phyloP scores from a whole-genome alignment of 2,329 filamentous ascomycete genomes.

The Juglanconis juglandina region DNA sequence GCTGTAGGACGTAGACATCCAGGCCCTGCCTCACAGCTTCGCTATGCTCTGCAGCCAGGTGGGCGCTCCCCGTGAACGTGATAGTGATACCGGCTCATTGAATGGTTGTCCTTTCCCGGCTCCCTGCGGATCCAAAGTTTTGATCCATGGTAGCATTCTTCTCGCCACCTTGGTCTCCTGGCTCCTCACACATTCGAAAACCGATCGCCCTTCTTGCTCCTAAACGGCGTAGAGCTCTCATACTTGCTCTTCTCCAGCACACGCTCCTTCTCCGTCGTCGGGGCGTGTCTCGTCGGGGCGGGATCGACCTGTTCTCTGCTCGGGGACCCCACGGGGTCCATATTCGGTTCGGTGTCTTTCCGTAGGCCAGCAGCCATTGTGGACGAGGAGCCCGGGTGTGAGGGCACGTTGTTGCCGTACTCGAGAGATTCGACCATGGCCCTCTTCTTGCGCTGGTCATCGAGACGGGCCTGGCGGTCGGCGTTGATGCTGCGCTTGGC shows the following conservation, averaged over 20 bases:
- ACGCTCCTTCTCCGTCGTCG: slow-evolving; percentile 64
- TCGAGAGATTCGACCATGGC: slow-evolving; percentile 55
- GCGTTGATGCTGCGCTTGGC: slow-evolving; percentile 93
- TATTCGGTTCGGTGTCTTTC: slow-evolving; percentile 48
- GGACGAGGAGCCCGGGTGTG: slow-evolving; percentile 30
- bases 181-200: slow-evolving; percentile 55
- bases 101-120: background rate
- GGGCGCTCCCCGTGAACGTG: background rate
- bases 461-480: slow-evolving; percentile 71
- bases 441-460: slow-evolving; percentile 64
- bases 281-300: slow-evolving; percentile 80
- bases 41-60: background rate
- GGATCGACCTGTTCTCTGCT: slow-evolving; percentile 75
- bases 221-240: slow-evolving; percentile 73
- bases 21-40: background rate
- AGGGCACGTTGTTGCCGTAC: slow-evolving; percentile 38
- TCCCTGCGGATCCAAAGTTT: background rate
- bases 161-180: background rate
- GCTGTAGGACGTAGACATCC: background rate
- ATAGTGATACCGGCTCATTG: background rate
- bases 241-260: slow-evolving; percentile 83
- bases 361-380: slow-evolving; percentile 34
- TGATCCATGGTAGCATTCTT: background rate
- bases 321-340: slow-evolving; percentile 57
- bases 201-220: slow-evolving; percentile 78